Percentiles rank a stretch among this genome's conserved stretches.
phyloP scores from a whole-genome alignment of 2,329 filamentous ascomycete species.

The Colletotrichum higginsianum region DNA sequence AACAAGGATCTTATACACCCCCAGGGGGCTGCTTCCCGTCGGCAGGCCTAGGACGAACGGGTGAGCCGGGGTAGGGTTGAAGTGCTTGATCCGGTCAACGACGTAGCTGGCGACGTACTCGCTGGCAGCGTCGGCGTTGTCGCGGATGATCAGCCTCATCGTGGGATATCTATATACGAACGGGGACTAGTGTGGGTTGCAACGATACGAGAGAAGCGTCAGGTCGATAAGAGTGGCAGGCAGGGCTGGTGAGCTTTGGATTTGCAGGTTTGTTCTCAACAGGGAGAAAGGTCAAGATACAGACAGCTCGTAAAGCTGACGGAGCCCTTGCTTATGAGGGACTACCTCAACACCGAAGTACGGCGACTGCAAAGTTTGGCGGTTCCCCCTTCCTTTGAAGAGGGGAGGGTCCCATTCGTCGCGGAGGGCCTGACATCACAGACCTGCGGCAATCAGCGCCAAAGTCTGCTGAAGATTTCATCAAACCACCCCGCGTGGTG shows the following conservation, averaged over 20 bases:
- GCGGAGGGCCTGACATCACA: constrained; percentile 40
- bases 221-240: neutral
- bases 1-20: constrained; percentile 84
- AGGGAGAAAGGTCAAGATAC: constrained; percentile 8
- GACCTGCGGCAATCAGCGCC: constrained; percentile 21
- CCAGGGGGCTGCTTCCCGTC: constrained; percentile 85
- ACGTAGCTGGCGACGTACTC: constrained; percentile 87
- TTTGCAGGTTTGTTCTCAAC: constrained; percentile 15
- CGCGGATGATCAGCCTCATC: constrained; percentile 89
- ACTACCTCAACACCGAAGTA: constrained; percentile 1
- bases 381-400: constrained; percentile 10
- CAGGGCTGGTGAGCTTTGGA: neutral
- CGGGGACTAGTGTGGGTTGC: constrained; percentile 43
- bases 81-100: constrained; percentile 84
- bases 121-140: constrained; percentile 78
- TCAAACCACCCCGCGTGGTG: neutral
- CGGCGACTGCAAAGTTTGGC: constrained; percentile 1
- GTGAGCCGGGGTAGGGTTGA: constrained; percentile 78
- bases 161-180: constrained; percentile 47
- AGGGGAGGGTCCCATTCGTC: constrained; percentile 27
- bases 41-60: constrained; percentile 89
- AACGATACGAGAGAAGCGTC: constrained; percentile 13
- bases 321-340: constrained; percentile 37
- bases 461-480: constrained; percentile 36
- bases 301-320: constrained; percentile 3